Evolutionary conservation across 2,329 filamentous ascomycete species (phyloP).

Genomic region (Seiridium unicorne): DNA sequence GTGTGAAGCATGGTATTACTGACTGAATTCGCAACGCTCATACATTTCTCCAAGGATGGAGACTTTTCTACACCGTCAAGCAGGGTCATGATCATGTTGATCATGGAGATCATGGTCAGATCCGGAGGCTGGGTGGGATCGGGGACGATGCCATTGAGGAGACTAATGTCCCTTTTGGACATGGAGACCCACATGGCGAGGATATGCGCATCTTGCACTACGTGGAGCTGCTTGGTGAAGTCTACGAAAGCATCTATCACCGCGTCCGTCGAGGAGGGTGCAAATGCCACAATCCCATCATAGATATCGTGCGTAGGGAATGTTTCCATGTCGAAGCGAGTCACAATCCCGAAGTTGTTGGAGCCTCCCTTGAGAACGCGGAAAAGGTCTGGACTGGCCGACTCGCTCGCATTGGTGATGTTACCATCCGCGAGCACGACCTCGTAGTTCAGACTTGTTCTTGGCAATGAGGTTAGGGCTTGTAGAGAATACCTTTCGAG

Average conservation of each 20-base stretch:
- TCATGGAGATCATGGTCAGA: not conserved
- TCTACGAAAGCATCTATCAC: slow-evolving; percentile 14
- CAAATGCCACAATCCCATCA: slow-evolving; percentile 13
- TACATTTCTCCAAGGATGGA: slow-evolving; percentile 2
- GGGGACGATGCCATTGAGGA: slow-evolving; percentile 4
- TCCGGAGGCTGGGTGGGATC: slow-evolving; percentile 8
- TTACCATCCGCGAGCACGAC: slow-evolving; percentile 10
- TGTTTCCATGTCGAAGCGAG: slow-evolving; percentile 14
- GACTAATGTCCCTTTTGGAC: not conserved
- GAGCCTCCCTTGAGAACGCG: slow-evolving; percentile 9
- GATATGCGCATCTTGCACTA: slow-evolving; percentile 1
- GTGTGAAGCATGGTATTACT: slow-evolving; percentile 6
- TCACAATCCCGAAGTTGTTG: slow-evolving; percentile 13
- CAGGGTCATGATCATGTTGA: slow-evolving; percentile 4
- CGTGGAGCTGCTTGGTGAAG: slow-evolving; percentile 9
- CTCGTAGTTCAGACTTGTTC: slow-evolving; percentile 11
- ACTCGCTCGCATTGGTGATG: slow-evolving; percentile 7
- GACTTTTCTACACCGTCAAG: slow-evolving; percentile 6
- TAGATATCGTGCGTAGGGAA: slow-evolving; percentile 13
- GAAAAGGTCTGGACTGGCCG: slow-evolving; percentile 7
- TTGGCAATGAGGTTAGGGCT: not conserved
- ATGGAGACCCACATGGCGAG: slow-evolving; percentile 4
- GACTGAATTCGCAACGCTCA: not conserved
- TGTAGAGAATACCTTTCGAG: not conserved
- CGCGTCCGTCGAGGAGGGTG: slow-evolving; percentile 5